phyloP scores from a whole-genome alignment of 2,329 filamentous ascomycete genomes.

The Claviceps pusilla region DNA sequence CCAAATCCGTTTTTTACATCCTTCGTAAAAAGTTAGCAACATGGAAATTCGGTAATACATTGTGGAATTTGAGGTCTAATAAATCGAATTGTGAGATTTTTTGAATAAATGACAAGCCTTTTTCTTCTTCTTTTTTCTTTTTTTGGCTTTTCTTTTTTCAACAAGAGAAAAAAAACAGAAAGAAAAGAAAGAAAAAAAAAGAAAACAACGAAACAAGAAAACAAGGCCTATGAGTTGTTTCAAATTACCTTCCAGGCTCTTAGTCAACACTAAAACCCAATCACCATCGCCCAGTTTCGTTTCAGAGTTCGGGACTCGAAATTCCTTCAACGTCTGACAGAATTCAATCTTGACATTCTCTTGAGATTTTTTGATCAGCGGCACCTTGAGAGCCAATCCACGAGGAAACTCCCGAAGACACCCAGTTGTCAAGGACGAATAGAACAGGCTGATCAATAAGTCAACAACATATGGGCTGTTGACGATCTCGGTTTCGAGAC shows the following conservation, averaged over 20 bases:
- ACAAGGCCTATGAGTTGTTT: no score
- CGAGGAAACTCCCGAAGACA: conserved; percentile 29
- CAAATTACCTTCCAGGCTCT: neutral
- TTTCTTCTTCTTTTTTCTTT: no score
- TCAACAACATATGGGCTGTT: conserved; percentile 72
- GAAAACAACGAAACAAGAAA: neutral
- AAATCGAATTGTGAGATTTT: neutral
- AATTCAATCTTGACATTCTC: neutral
- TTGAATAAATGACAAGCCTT: no score
- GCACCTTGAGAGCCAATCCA: conserved; percentile 25
- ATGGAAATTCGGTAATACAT: no score
- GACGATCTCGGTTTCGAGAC: conserved; percentile 70
- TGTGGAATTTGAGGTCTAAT: no score
- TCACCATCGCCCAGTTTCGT: neutral
- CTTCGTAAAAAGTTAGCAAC: neutral
- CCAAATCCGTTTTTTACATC: neutral
- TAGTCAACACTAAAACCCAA: neutral
- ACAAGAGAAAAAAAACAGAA: neutral
- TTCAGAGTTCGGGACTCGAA: neutral
- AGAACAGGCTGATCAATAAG: conserved; percentile 70
- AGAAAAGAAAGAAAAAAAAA: neutral
- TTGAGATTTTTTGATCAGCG: conserved; percentile 1
- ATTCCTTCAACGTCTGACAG: neutral
- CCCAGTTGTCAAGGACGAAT: conserved; percentile 33
- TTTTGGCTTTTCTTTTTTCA: no score